Base-by-base conservation (phyloP, 2,329 filamentous ascomycete genomes). In the Cylindrodendrum hubeiense region DNA sequence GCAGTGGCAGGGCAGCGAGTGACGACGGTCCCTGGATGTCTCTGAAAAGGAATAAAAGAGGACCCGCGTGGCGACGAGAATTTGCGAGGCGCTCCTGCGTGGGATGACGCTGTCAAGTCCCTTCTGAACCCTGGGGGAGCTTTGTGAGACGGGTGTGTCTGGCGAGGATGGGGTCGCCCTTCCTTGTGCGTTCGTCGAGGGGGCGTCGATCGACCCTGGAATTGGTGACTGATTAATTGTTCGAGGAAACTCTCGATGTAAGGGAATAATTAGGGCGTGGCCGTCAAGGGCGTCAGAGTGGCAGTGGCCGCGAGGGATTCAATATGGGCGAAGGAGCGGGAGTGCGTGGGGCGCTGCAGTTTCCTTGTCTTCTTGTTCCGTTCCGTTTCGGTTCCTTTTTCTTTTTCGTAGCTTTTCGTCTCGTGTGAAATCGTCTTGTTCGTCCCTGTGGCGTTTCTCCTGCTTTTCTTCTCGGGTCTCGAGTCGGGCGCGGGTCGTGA, bases 371-470 rank as follows among this genome's bases (percentile, higher is more conserved):
- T 24, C n/a, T 58, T 57, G 28, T 50, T 60, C n/a, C n/a, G n/a
- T 61, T 58, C 44, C 55, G 39, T 39, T 37, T 43, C 41, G n/a
- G 39, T 28, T 65, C 54, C 47, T 46, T 64, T 46, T 44, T 67
- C 58, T 46, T 55, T 49, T 13, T 65, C 57, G 49, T 65, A 54
- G 50, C 43, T 53, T 54, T 33, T 66, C 53, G 52, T 62, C 57
- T 65, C 44, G 43, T 53, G 47, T 63, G 53, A 53, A 63, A 57
- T 72, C 57, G 63, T 59, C 46, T 63, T 64, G 37, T 58, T 71
- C 63, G 41, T 66, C 62, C 56, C 26, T 66, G 33, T 34, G 60
- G 56, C 60, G 56, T 63, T 39, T 55, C 44, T 34, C 28, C 68
- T 44, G 17, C n/a, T 17, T 17, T 24, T 60, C 56, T 62, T 49